Evolutionary conservation across 805 yeast genomes (phyloP).

Genomic region (Zygotorulaspora danielsina): DNA sequence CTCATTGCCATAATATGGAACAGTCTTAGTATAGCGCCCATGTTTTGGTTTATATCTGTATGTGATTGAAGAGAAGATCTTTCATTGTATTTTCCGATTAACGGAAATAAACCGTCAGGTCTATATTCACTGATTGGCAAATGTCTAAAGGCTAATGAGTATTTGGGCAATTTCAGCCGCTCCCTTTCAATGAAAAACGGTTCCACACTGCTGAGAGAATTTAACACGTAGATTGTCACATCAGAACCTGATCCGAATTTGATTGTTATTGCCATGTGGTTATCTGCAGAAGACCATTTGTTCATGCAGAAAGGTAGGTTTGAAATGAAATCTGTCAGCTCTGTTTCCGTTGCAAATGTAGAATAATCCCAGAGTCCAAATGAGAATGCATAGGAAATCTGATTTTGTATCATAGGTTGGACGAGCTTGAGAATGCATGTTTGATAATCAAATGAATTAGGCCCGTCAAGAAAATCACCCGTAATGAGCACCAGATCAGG

Average conservation of each 20-base stretch:
- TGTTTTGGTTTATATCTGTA: conserved; percentile 27
- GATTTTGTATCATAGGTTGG: conserved; percentile 47
- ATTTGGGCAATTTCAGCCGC: conserved; percentile 12
- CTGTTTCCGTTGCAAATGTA: conserved; percentile 42
- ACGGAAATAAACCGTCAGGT: conserved; percentile 36
- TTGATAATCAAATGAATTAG: conserved; percentile 54
- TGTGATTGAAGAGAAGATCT: conserved; percentile 33
- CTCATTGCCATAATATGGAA: conserved; percentile 50
- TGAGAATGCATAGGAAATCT: conserved; percentile 57
- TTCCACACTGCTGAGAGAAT: conserved; percentile 11
- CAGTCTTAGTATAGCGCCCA: conserved; percentile 37
- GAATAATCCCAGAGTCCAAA: conserved; percentile 62
- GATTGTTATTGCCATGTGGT: conserved; percentile 7
- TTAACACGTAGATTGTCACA: conserved; percentile 13
- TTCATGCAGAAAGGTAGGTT: conserved; percentile 49
- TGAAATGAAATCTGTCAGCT: conserved; percentile 43
- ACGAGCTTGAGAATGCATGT: conserved; percentile 57
- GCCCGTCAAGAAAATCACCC: conserved; percentile 63
- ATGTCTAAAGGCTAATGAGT: conserved; percentile 59
- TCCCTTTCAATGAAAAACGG: conserved; percentile 6
- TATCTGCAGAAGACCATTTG: conserved; percentile 29
- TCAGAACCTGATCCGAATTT: conserved; percentile 5
- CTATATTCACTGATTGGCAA: conserved; percentile 61
- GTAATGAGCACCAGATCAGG: conserved; percentile 64
- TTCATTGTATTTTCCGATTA: conserved; percentile 38